Percentiles rank a stretch among this genome's conserved stretches.
phyloP scores from a whole-genome alignment of 2,329 filamentous ascomycete species.

The Penicillium expansum region DNA sequence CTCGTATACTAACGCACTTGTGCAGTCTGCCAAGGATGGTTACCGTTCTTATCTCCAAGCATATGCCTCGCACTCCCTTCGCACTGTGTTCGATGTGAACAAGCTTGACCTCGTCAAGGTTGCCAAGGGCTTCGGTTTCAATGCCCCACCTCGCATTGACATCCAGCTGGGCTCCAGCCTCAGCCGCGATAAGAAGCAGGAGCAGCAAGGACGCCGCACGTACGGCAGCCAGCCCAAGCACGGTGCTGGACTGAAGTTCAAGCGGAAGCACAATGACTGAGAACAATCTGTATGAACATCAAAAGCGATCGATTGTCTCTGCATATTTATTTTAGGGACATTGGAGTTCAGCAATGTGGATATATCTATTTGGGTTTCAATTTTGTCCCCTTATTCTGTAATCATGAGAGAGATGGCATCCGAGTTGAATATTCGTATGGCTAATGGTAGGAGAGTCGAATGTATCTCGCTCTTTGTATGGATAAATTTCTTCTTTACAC shows the following conservation, averaged over 20 bases:
- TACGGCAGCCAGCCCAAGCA: conserved; percentile 74
- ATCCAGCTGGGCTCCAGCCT: conserved; percentile 74
- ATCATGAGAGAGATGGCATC: not conserved
- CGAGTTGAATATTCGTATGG: not conserved
- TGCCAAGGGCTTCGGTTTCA: conserved; percentile 79
- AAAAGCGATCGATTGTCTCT: conserved; percentile 26
- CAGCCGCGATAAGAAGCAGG: conserved; percentile 67
- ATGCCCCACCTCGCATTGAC: conserved; percentile 73
- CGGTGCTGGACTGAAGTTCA: conserved; percentile 56
- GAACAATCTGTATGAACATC: conserved; percentile 21
- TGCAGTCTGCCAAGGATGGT: conserved; percentile 63
- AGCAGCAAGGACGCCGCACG: conserved; percentile 58
- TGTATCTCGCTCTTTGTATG: not conserved
- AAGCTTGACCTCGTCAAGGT: conserved; percentile 81
- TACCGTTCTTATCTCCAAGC: conserved; percentile 92
- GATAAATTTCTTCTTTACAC: not conserved
- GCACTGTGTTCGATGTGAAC: conserved; percentile 80
- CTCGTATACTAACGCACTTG: not conserved
- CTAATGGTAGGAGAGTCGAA: not conserved
- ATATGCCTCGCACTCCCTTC: conserved; percentile 81
- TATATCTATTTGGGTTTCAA: conserved; percentile 26
- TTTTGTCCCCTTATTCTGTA: conserved; percentile 1
- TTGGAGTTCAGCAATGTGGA: conserved; percentile 28
- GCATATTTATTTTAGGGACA: conserved; percentile 23
- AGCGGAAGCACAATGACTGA: conserved; percentile 45